phyloP scores from a whole-genome alignment of 1,139 yeast genomes.

The Blastobotrys serpentis region DNA sequence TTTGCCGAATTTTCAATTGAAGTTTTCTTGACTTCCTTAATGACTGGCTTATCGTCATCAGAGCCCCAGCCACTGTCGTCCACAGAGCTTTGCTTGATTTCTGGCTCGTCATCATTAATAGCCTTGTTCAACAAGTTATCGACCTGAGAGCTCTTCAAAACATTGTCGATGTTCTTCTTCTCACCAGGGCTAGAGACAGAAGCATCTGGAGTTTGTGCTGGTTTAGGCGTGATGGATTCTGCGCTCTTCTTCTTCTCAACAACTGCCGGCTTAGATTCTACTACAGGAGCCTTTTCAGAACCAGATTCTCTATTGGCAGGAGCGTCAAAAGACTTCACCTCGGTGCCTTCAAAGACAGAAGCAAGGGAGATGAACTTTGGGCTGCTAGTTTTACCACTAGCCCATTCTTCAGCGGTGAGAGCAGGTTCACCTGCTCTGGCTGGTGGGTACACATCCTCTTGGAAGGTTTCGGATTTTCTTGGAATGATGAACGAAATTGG shows the following conservation, averaged over 20 bases:
- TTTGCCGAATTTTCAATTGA: constrained; percentile 6
- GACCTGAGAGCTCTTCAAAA: constrained; percentile 48
- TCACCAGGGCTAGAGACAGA: constrained; percentile 26
- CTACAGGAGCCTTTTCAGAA: constrained; percentile 31
- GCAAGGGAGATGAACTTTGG: constrained; percentile 81
- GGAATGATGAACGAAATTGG: constrained; percentile 92
- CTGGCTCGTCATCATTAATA: constrained; percentile 44
- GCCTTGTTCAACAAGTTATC: constrained; percentile 53
- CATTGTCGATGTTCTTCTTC: constrained; percentile 47
- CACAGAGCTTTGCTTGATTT: constrained; percentile 23
- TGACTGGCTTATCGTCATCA: constrained; percentile 25
- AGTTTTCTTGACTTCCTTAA: constrained; percentile 13
- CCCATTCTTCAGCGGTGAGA: constrained; percentile 74
- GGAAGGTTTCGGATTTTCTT: constrained; percentile 89
- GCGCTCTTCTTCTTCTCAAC: not conserved
- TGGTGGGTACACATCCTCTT: constrained; percentile 88
- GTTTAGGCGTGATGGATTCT: constrained; percentile 5
- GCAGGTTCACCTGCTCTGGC: constrained; percentile 83
- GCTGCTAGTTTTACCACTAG: constrained; percentile 68
- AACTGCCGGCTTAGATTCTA: constrained; percentile 21
- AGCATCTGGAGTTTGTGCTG: constrained; percentile 27
- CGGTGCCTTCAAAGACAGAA: constrained; percentile 73
- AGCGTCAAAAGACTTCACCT: constrained; percentile 33
- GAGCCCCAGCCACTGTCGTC: constrained; percentile 34
- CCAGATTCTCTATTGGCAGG: constrained; percentile 16